Conservation (phyloP, 23 red algal genomes). For the Agarophyton chilense region DNA sequence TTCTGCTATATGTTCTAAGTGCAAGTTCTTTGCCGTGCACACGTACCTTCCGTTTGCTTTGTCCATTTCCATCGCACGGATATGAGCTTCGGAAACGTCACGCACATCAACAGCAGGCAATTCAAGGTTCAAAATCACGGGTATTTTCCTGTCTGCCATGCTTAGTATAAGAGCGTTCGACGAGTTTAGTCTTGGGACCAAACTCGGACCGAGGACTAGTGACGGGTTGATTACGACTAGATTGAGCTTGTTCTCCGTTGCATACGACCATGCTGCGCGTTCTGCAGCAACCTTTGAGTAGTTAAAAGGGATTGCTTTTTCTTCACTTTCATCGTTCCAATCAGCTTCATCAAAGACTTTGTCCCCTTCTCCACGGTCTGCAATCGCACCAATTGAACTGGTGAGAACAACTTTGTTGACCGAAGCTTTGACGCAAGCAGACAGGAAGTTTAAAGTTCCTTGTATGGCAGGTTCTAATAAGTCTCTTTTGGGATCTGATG, state of each 20-base stretch:
- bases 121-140: conserved; percentile 21
- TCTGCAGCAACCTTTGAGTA: conserved; percentile 80
- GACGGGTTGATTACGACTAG: conserved; percentile 73
- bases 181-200: conserved; percentile 29
- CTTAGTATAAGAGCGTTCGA: conserved; percentile 42
- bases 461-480: conserved; percentile 75
- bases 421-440: conserved; percentile 26
- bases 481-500: conserved; percentile 32
- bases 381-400: conserved; percentile 70
- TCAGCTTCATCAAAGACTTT: conserved; percentile 67
- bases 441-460: conserved; percentile 65
- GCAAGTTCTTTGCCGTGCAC: conserved; percentile 14
- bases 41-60: conserved; percentile 56
- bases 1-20: conserved; percentile 11
- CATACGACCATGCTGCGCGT: conserved; percentile 69
- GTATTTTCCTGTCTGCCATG: conserved; percentile 15
- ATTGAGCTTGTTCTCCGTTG: conserved; percentile 21
- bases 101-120: conserved; percentile 76
- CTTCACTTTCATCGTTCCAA: conserved; percentile 58
- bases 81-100: conserved; percentile 80
- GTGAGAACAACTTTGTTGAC: conserved; percentile 76
- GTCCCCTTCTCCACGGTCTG: conserved; percentile 16
- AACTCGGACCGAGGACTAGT: conserved; percentile 70
- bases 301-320: conserved; percentile 47
- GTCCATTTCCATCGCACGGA: conserved; percentile 51